Conservation (phyloP, 768 basidiomycete species). For the Lactarius hengduanensis region DNA sequence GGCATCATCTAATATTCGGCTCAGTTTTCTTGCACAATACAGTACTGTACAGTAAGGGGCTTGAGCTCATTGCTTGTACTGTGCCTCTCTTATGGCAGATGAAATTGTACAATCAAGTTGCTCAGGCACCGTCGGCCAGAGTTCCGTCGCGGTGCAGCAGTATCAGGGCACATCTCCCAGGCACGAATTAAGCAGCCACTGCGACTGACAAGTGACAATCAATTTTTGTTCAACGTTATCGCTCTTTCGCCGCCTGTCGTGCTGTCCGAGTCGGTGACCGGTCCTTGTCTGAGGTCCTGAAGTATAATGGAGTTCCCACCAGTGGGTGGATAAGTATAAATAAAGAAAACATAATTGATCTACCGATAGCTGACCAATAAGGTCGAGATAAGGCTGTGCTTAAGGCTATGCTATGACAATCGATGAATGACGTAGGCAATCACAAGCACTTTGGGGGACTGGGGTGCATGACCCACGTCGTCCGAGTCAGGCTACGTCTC, state of each 20-base stretch:
- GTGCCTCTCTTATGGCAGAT: not conserved
- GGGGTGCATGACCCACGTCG: not conserved
- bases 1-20: slow-evolving; percentile 17
- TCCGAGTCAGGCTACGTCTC: not conserved
- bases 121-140: not conserved
- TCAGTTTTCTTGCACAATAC: slow-evolving; percentile 3
- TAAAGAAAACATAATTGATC: not conserved
- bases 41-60: not conserved
- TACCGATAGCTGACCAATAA: not conserved
- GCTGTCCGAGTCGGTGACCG: not conserved
- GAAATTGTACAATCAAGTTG: not conserved
- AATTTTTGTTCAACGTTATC: not conserved
- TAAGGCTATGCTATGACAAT: not conserved
- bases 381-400: not conserved
- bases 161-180: slow-evolving; percentile 1
- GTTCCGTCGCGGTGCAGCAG: not conserved
- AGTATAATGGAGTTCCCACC: not conserved
- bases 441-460: not conserved
- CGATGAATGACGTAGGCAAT: not conserved
- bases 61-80: not conserved
- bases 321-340: not conserved
- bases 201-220: not conserved
- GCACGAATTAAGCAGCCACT: not conserved
- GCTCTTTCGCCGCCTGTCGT: not conserved
- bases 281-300: not conserved